phyloP scores from a whole-genome alignment of 1,139 yeast genomes.

The Neolecta irregularis region DNA sequence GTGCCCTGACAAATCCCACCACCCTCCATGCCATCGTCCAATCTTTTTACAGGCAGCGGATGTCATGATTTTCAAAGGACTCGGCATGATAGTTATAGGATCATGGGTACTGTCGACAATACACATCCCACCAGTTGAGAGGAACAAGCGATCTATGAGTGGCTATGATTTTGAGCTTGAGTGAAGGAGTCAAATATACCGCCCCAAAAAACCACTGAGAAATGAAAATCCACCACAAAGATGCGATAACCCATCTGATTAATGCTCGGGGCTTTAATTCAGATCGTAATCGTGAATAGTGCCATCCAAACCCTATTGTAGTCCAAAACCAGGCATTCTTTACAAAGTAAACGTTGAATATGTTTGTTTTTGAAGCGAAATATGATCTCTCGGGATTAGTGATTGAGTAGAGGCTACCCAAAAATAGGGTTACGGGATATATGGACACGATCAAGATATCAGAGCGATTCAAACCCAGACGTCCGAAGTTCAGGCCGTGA shows the following conservation, averaged over 20 bases:
- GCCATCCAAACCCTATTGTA: slow-evolving; percentile 30
- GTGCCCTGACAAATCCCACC: slow-evolving; percentile 95
- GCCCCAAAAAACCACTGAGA: slow-evolving; percentile 80
- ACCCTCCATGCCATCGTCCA: slow-evolving; percentile 74
- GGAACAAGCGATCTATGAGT: slow-evolving; percentile 71
- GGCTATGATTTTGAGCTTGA: too few species aligned
- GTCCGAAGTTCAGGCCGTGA: too few species aligned
- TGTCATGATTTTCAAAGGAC: slow-evolving; percentile 11
- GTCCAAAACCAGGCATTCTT: slow-evolving; percentile 95
- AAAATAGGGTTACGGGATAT: slow-evolving; percentile 1
- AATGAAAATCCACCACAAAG: slow-evolving; percentile 67
- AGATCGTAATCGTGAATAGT: slow-evolving; percentile 13
- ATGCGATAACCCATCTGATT: slow-evolving; percentile 35
- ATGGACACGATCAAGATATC: slow-evolving; percentile 14
- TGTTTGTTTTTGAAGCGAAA: slow-evolving; percentile 46
- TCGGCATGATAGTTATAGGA: slow-evolving; percentile 5
- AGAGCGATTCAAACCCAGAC: too few species aligned
- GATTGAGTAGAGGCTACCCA: slow-evolving; percentile 1
- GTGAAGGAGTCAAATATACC: too few species aligned
- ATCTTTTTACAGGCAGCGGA: slow-evolving; percentile 44
- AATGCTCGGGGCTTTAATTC: slow-evolving; percentile 14
- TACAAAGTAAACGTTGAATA: slow-evolving; percentile 60
- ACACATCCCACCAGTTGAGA: slow-evolving; percentile 74
- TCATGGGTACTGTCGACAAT: slow-evolving; percentile 17
- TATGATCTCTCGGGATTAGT: slow-evolving; percentile 15